Evolutionary conservation across 805 yeast species (phyloP).

Genomic region (Saturnispora silvae): DNA sequence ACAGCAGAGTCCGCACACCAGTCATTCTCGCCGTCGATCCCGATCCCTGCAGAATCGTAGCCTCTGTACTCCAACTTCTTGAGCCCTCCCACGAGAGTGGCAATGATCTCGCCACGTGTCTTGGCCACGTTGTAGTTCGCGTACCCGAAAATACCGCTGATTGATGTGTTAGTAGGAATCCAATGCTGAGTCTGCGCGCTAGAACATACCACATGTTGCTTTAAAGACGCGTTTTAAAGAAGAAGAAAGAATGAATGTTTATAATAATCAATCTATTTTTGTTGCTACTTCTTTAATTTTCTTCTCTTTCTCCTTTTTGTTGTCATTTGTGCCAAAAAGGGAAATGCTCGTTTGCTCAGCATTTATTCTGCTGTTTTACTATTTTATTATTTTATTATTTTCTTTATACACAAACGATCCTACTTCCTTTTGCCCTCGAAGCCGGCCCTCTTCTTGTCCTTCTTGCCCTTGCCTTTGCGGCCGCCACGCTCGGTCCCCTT

Average conservation of each 20-base stretch:
- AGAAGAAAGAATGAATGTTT: neutral
- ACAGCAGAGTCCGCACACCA: conserved; percentile 26
- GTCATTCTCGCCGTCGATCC: conserved; percentile 76
- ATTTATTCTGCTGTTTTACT: neutral
- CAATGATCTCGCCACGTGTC: conserved; percentile 85
- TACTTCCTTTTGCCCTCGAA: conserved; percentile 55
- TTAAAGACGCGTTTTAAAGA: neutral
- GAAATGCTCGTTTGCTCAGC: neutral
- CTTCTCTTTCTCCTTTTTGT: neutral
- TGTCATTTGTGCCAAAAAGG: neutral
- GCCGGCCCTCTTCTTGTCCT: conserved; percentile 50
- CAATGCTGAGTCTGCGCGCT: neutral
- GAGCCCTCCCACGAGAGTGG: conserved; percentile 78
- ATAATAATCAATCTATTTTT: too few relatives aligned
- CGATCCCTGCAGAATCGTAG: conserved; percentile 94
- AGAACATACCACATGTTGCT: conserved; percentile 1
- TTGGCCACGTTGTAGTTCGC: conserved; percentile 90
- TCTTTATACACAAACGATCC: neutral
- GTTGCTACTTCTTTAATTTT: too few relatives aligned
- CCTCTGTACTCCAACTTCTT: conserved; percentile 92
- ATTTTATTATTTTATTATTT: neutral
- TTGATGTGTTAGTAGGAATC: neutral
- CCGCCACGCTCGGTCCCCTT: conserved; percentile 29
- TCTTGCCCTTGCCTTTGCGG: conserved; percentile 20
- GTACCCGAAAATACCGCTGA: conserved; percentile 94